Percentiles rank a stretch among this genome's conserved stretches.
These are phyloP conservation scores for Chaetomium sp. DNA, from an alignment of 2,329 filamentous ascomycete genomes.

Conservation along the genomic window DNA sequence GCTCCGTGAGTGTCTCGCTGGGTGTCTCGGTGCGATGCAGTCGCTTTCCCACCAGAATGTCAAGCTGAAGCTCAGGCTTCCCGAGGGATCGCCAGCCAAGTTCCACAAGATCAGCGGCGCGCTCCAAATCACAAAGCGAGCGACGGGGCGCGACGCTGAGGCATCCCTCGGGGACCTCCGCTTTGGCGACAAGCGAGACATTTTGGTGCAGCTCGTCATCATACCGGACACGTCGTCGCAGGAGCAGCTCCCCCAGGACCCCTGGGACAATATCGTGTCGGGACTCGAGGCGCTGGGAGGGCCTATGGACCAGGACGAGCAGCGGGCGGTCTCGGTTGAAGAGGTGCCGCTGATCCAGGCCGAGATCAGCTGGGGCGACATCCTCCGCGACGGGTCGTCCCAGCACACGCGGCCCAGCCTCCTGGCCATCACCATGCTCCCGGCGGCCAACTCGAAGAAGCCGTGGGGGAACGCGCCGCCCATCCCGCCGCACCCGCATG, in stretches of 20 bases:
- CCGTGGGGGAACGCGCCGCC: slow-evolving; percentile 70
- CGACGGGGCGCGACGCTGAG: slow-evolving; percentile 91
- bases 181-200: slow-evolving; percentile 92
- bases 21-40: slow-evolving; percentile 88
- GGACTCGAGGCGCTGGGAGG: slow-evolving; percentile 91
- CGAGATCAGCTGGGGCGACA: slow-evolving; percentile 90
- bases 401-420: slow-evolving; percentile 87
- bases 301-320: slow-evolving; percentile 81
- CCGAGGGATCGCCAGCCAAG: slow-evolving; percentile 94
- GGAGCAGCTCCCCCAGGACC: slow-evolving; percentile 86
- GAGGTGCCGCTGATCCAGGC: slow-evolving; percentile 95
- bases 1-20: slow-evolving; percentile 92
- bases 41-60: slow-evolving; percentile 98
- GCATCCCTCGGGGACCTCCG: slow-evolving; percentile 87
- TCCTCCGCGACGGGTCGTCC: slow-evolving; percentile 82
- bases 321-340: slow-evolving; percentile 81
- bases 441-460: slow-evolving; percentile 65
- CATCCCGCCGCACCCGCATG: slow-evolving; percentile 91
- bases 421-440: slow-evolving; percentile 93
- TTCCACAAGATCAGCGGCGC: slow-evolving; percentile 99
- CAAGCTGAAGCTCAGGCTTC: slow-evolving; percentile 89
- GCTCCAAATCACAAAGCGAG: slow-evolving; percentile 92
- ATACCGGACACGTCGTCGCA: slow-evolving; percentile 79
- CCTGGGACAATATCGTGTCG: slow-evolving; percentile 97
- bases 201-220: slow-evolving; percentile 92